A percentile compares a stretch with the other conserved stretches of the same genome.
Conservation (phyloP, 768 basidiomycete genomes). For the Mrakia hoshinonis region DNA sequence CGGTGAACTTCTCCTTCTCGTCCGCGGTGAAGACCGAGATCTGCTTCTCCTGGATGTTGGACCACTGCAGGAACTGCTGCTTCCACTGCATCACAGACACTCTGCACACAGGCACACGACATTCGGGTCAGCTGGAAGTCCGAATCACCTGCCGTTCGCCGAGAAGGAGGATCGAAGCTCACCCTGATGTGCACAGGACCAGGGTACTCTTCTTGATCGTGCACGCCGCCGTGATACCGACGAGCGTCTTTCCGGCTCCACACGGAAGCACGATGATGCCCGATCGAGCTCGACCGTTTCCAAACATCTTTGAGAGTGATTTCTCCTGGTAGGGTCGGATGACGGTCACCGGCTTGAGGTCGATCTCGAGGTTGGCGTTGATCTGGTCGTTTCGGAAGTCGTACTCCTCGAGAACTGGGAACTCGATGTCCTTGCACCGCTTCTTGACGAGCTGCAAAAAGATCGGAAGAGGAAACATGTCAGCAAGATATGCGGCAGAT, state of each 20-base stretch:
- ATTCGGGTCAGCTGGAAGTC: background rate
- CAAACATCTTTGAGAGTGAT: slow-evolving; percentile 98
- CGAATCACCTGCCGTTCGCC: no score
- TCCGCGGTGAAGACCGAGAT: slow-evolving; percentile 97
- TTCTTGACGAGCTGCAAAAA: slow-evolving; percentile 75
- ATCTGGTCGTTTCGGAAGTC: slow-evolving; percentile 95
- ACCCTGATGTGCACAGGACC: slow-evolving; percentile 96
- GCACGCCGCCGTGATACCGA: slow-evolving; percentile 98
- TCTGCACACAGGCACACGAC: slow-evolving; percentile 23
- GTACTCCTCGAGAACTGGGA: slow-evolving; percentile 98
- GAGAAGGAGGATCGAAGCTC: slow-evolving; percentile 40
- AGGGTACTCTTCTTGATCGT: slow-evolving; percentile 99
- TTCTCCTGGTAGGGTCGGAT: slow-evolving; percentile 99
- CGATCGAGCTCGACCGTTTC: slow-evolving; percentile 94
- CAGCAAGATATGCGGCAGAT: slow-evolving; percentile 12
- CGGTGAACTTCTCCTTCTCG: slow-evolving; percentile 95
- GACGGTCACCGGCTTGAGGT: slow-evolving; percentile 93
- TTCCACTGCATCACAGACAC: slow-evolving; percentile 92
- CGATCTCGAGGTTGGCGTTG: slow-evolving; percentile 95
- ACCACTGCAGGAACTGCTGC: slow-evolving; percentile 97
- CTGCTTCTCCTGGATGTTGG: slow-evolving; percentile 90
- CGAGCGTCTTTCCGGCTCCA: slow-evolving; percentile 96
- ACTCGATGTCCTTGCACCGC: slow-evolving; percentile 90
- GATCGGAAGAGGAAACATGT: slow-evolving; percentile 10
- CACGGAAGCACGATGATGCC: slow-evolving; percentile 98